These are phyloP conservation scores for Phenoliferia sp. DNA, from an alignment of 1,284 basidiomycete genomes.

Conservation along the genomic window DNA sequence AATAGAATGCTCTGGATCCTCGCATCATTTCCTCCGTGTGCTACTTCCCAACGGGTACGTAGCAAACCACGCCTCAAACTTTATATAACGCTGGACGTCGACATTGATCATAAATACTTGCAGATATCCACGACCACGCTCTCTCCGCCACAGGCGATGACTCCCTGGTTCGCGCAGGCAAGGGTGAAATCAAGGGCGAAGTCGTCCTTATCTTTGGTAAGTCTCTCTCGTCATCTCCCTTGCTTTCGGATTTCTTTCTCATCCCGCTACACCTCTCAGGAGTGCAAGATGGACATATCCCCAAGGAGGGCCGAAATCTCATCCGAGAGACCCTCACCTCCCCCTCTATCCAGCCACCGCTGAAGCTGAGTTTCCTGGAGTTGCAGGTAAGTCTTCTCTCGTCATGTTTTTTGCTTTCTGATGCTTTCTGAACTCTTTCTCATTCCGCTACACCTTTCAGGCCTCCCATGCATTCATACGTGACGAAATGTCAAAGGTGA, in stretches of 20 bases:
- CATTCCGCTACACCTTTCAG: conserved; percentile 40
- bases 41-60: conserved; percentile 78
- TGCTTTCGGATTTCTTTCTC: too few relatives aligned
- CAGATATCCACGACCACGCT: conserved; percentile 31
- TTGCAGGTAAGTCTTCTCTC: conserved; percentile 47
- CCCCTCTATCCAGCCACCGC: conserved; percentile 51
- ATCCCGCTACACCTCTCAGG: too few relatives aligned
- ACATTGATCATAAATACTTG: neutral
- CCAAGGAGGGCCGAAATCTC: conserved; percentile 71
- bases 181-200: conserved; percentile 78
- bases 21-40: conserved; percentile 80
- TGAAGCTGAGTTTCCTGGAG: conserved; percentile 46
- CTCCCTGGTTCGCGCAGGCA: conserved; percentile 70
- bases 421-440: too few relatives aligned
- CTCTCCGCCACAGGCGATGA: conserved; percentile 58
- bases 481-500: conserved; percentile 70
- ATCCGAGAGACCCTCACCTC: conserved; percentile 62
- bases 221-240: too few relatives aligned
- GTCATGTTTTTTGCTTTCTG: too few relatives aligned
- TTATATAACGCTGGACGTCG: too few relatives aligned
- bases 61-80: too few relatives aligned
- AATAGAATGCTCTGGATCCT: conserved; percentile 73
- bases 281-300: conserved; percentile 68
- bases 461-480: conserved; percentile 92
- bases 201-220: conserved; percentile 89